Base-by-base conservation (phyloP, 257 asterid genomes). In the Salvia hispanica region DNA sequence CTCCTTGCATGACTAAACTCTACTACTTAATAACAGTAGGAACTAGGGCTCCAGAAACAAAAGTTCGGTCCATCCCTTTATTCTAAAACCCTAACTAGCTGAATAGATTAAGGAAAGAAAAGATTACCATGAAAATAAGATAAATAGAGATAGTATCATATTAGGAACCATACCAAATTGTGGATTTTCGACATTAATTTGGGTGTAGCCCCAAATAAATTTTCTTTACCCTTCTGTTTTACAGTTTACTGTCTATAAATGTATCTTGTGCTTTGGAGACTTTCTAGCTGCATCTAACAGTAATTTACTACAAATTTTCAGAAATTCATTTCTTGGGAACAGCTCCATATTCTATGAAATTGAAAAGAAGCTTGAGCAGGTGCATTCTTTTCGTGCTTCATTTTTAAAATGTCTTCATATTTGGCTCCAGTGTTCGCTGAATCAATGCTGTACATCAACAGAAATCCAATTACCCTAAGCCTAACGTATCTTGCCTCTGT, bases 301-400 rank as follows among this genome's bases (percentile, higher is more conserved):
- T 68, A 21, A 43, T 47, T 37, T 36, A 42, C 66, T 64, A 66
- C 67, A 52, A 25, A 25, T 2, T 79, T 64, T 59, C 93, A 92
- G 98, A 83, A 85, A 64, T 62, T 92, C 98, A 11, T 87, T 72
- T 75, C 78, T 92, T 61, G 98, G 98, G 67, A 92, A 92, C 79
- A 33, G 73, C 67, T 78, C 92, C 64, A 40, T 89, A 74, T 89
- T 92, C 79, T 39, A 66, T 73, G 96, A 92, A 83, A 89, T 92
- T 56, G 91, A 74, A 77, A 81, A 74, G 82, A 89, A 87, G 84
- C 96, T 92, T 63, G 78, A 72, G 61, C 88, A 89, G 98, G 98
- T 92, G 82, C 73, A 46, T 76, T 25, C 37, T 25, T 61, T 62
- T 71, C 37, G 68, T 66, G 11, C 58, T 66, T 62, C 40, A 11